phyloP scores from a whole-genome alignment of 805 yeast species.

The Kluyveromyces lactis region DNA sequence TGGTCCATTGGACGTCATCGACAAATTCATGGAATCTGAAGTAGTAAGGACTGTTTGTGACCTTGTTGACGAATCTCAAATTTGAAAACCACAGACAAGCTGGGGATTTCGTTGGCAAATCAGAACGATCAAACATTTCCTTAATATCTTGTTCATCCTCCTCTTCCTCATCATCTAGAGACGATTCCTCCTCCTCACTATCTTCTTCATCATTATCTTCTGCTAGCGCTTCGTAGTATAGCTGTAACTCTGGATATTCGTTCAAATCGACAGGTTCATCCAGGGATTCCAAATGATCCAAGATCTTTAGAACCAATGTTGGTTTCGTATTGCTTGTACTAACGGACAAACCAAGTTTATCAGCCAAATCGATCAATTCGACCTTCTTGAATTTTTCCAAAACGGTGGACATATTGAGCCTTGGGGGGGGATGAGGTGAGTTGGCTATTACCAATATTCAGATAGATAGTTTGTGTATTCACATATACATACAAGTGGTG shows the following conservation, averaged over 20 bases:
- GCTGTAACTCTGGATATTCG: slow-evolving; percentile 23
- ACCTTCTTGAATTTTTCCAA: slow-evolving; percentile 22
- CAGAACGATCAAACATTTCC: slow-evolving; percentile 9
- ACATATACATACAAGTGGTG: too few species aligned
- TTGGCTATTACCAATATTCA: too few species aligned
- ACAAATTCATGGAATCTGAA: slow-evolving; percentile 18
- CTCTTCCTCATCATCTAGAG: slow-evolving; percentile 10
- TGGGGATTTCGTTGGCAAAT: slow-evolving; percentile 8
- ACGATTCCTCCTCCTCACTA: slow-evolving; percentile 2
- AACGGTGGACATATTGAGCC: slow-evolving; percentile 4
- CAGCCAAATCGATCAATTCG: slow-evolving; percentile 21
- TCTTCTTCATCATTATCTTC: slow-evolving; percentile 7
- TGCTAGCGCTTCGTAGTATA: slow-evolving; percentile 13
- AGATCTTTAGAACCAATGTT: slow-evolving; percentile 14
- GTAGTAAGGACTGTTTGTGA: slow-evolving; percentile 9
- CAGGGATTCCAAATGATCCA: slow-evolving; percentile 12
- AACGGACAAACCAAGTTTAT: slow-evolving; percentile 16
- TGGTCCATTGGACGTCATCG: slow-evolving; percentile 13
- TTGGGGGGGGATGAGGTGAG: neutral
- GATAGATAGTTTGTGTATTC: too few species aligned
- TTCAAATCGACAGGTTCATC: slow-evolving; percentile 17
- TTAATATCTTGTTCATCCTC: slow-evolving; percentile 5
- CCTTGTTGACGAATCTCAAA: slow-evolving; percentile 6
- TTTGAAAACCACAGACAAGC: slow-evolving; percentile 7
- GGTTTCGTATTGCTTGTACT: slow-evolving; percentile 14